phyloP scores from a whole-genome alignment of 768 basidiomycete genomes.

The Dentipellis sp. region DNA sequence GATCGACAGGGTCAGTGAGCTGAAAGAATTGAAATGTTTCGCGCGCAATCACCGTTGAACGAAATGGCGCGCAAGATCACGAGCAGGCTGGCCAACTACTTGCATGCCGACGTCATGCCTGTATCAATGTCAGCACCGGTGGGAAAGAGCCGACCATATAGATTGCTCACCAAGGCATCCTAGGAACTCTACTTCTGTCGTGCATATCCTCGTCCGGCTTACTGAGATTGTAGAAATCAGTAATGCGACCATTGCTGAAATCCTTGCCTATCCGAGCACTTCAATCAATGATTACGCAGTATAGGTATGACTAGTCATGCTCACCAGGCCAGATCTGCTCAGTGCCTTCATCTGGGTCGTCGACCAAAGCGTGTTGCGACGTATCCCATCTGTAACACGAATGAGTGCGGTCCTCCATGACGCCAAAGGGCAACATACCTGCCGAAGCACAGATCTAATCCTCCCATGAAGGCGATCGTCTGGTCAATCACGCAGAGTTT shows the following conservation, averaged over 20 bases:
- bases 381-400: slow-evolving; percentile 75
- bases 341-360: slow-evolving; percentile 63
- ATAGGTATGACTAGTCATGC: slow-evolving; percentile 8
- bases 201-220: slow-evolving; percentile 96
- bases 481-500: slow-evolving; percentile 97
- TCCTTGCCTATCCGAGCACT: slow-evolving; percentile 65
- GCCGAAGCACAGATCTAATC: slow-evolving; percentile 90
- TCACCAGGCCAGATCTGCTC: slow-evolving; percentile 82
- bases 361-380: slow-evolving; percentile 82
- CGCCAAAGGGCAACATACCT: slow-evolving; percentile 29
- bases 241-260: slow-evolving; percentile 83
- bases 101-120: slow-evolving; percentile 98
- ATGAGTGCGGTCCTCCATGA: slow-evolving; percentile 2
- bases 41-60: slow-evolving; percentile 58
- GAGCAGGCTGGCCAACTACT: slow-evolving; percentile 91
- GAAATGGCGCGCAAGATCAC: slow-evolving; percentile 92
- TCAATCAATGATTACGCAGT: not conserved
- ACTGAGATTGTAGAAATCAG: slow-evolving; percentile 77
- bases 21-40: no score
- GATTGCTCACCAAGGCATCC: slow-evolving; percentile 88
- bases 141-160: not conserved
- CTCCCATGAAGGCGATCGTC: slow-evolving; percentile 97
- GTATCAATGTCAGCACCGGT: not conserved
- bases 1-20: not conserved
- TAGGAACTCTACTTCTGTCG: slow-evolving; percentile 77